Evolutionary conservation across 2,329 filamentous ascomycete species (phyloP).

Genomic region (Phaeosphaeriaceae sp.): DNA sequence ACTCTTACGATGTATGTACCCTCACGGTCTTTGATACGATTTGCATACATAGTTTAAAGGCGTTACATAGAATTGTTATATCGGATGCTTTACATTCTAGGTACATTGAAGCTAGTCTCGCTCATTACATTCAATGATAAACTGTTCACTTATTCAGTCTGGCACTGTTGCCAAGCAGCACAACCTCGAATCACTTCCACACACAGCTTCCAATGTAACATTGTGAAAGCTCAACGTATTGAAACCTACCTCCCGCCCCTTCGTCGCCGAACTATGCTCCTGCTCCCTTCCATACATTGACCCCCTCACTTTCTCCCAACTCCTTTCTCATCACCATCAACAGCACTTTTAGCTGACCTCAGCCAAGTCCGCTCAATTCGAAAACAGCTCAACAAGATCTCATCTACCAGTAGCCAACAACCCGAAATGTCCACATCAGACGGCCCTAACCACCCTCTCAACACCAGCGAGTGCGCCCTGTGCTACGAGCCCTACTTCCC

Average conservation of each 20-base stretch:
- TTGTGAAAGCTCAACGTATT: neutral
- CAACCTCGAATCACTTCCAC: neutral
- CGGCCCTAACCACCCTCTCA: neutral
- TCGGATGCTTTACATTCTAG: neutral
- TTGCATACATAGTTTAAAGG: neutral
- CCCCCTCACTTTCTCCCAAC: neutral
- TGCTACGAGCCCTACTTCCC: slow-evolving; percentile 2
- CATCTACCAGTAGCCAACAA: no score
- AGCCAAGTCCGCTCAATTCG: no score
- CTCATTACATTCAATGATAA: neutral
- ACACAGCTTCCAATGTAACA: neutral
- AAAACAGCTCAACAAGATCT: neutral
- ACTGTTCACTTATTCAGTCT: neutral
- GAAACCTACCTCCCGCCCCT: neutral
- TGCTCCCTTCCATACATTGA: neutral
- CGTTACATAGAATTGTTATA: neutral
- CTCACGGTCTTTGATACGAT: neutral
- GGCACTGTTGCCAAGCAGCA: neutral
- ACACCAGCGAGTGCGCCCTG: slow-evolving; percentile 6
- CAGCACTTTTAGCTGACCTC: neutral
- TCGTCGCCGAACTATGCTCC: neutral
- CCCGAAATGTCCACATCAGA: neutral
- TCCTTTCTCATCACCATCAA: neutral
- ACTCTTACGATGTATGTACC: neutral
- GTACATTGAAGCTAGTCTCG: neutral